Conservation (phyloP, 2,329 filamentous ascomycete species). For the Xylariaceae sp. region DNA sequence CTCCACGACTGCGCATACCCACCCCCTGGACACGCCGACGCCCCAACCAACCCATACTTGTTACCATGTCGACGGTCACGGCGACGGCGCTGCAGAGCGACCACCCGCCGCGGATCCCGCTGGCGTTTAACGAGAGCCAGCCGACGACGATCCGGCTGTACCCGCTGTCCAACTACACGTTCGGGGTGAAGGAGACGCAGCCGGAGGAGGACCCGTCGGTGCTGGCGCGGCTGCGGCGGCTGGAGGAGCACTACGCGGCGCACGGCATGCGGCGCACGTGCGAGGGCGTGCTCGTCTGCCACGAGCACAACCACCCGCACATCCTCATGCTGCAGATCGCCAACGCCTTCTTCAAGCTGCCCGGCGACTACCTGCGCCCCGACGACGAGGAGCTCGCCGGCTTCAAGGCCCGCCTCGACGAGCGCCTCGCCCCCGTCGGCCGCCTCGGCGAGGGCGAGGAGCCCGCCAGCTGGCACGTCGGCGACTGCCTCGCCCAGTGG, state of each 20-base stretch:
- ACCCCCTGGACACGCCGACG: no score
- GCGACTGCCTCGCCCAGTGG: slow-evolving; percentile 94
- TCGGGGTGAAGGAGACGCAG: slow-evolving; percentile 96
- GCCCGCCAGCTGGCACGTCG: slow-evolving; percentile 81
- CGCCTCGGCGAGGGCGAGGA: slow-evolving; percentile 80
- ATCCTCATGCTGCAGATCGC: slow-evolving; percentile 99
- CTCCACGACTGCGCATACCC: no score
- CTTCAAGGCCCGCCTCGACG: slow-evolving; percentile 91
- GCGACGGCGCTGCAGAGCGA: slow-evolving; percentile 67
- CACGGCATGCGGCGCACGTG: slow-evolving; percentile 97
- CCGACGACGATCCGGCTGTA: slow-evolving; percentile 85
- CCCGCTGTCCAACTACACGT: slow-evolving; percentile 96
- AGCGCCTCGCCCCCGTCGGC: slow-evolving; percentile 87
- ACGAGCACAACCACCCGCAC: slow-evolving; percentile 98
- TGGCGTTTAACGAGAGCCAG: slow-evolving; percentile 82
- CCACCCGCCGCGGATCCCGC: slow-evolving; percentile 69
- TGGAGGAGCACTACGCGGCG: slow-evolving; percentile 89
- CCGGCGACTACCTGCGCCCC: slow-evolving; percentile 85
- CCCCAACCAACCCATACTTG: no score
- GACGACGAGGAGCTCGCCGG: slow-evolving; percentile 87
- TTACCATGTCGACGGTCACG: slow-evolving; percentile 83
- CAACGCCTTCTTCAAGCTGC: slow-evolving; percentile 98
- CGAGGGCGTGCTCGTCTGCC: slow-evolving; percentile 93
- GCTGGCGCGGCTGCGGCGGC: slow-evolving; percentile 78
- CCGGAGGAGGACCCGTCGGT: slow-evolving; percentile 97